phyloP scores from a whole-genome alignment of 2,329 filamentous ascomycete species.

The Talaromyces sp. region DNA sequence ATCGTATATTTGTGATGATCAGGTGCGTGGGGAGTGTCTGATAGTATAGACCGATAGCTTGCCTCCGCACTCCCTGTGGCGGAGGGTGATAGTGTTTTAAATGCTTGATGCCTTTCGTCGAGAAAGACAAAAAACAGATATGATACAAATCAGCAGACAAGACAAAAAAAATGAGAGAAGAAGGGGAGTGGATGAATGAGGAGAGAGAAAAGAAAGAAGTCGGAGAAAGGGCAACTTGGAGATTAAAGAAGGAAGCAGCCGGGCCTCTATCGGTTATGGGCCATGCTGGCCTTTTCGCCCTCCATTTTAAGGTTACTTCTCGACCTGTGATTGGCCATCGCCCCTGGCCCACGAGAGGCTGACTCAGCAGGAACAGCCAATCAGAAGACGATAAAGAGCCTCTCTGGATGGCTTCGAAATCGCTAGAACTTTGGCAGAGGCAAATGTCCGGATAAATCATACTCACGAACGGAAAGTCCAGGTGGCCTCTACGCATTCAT shows the following conservation, averaged over 20 bases:
- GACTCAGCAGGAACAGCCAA: conserved; percentile 26
- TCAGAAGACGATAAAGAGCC: conserved; percentile 18
- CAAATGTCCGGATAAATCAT: background rate
- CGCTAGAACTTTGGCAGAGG: conserved; percentile 10
- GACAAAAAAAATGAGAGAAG: conserved; percentile 20
- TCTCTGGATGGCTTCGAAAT: conserved; percentile 18
- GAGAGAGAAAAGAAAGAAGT: conserved; percentile 18
- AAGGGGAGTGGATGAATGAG: conserved; percentile 20
- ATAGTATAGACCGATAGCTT: background rate
- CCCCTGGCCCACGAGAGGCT: conserved; percentile 20
- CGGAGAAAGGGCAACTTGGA: conserved; percentile 20
- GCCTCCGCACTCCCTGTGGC: background rate
- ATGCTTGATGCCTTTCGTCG: conserved; percentile 11
- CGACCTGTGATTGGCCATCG: conserved; percentile 34
- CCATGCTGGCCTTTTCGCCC: conserved; percentile 46
- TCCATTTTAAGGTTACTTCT: conserved; percentile 39
- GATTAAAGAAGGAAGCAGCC: conserved; percentile 15
- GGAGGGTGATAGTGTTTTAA: conserved; percentile 16
- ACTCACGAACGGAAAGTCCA: background rate
- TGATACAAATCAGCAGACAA: background rate
- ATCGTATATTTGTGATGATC: conserved; percentile 42
- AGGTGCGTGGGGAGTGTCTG: background rate
- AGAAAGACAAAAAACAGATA: conserved; percentile 8
- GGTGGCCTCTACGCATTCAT: background rate
- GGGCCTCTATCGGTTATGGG: conserved; percentile 37